phyloP scores from a whole-genome alignment of 306 rosid species.

The Castanopsis chinensis region DNA sequence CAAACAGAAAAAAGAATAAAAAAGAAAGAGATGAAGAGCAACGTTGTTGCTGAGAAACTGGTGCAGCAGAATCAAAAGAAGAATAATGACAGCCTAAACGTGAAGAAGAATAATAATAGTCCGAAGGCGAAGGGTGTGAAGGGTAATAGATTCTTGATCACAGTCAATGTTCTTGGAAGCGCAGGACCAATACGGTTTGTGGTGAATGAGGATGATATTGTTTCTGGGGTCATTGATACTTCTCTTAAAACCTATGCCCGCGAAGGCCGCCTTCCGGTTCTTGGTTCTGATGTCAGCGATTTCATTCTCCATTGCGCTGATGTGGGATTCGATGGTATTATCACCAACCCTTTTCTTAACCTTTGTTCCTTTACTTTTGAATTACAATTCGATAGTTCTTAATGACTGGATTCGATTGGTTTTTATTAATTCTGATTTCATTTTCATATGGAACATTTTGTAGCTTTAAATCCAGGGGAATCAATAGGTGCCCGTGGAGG shows the following conservation, averaged over 20 bases:
- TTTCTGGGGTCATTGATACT: slow-evolving; percentile 23
- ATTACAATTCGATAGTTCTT: no score
- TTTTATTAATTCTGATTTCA: no score
- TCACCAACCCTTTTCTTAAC: not conserved
- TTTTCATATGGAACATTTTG: not conserved
- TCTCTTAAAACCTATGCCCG: slow-evolving; percentile 36
- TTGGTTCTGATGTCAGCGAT: slow-evolving; percentile 26
- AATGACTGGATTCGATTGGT: no score
- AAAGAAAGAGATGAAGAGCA: not conserved
- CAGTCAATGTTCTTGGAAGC: slow-evolving; percentile 4
- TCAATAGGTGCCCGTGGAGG: slow-evolving; percentile 32
- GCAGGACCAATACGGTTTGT: slow-evolving; percentile 37
- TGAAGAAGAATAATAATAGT: not conserved
- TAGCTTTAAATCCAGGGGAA: slow-evolving; percentile 41
- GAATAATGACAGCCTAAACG: not conserved
- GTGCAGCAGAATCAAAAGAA: not conserved
- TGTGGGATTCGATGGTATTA: slow-evolving; percentile 31
- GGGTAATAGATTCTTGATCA: slow-evolving; percentile 20
- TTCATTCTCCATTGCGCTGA: slow-evolving; percentile 31
- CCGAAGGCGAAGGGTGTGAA: not conserved
- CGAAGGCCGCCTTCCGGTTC: slow-evolving; percentile 31
- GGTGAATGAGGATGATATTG: slow-evolving; percentile 30
- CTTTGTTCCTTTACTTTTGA: not conserved
- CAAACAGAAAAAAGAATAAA: not conserved
- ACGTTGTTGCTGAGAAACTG: not conserved